Evolutionary conservation across 2,329 filamentous ascomycete genomes (phyloP).

Genomic region (Fusarium aywerte): DNA sequence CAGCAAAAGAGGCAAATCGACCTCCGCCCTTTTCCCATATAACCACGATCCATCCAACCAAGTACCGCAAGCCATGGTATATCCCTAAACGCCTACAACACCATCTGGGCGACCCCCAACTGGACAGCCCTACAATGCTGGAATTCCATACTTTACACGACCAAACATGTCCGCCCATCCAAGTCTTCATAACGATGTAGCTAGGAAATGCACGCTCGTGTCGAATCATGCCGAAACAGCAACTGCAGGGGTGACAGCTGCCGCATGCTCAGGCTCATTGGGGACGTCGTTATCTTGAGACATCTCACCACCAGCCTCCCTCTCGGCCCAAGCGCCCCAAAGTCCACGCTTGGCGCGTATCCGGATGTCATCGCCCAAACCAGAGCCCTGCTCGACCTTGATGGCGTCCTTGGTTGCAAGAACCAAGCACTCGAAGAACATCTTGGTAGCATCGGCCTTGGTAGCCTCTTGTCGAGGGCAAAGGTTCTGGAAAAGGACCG

Average conservation of each 20-base stretch:
- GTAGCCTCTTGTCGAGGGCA: slow-evolving; percentile 83
- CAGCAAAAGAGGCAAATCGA: slow-evolving; percentile 24
- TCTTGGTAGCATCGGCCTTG: slow-evolving; percentile 94
- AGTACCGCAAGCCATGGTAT: slow-evolving; percentile 52
- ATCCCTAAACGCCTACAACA: slow-evolving; percentile 55
- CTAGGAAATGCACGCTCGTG: slow-evolving; percentile 21
- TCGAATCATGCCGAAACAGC: slow-evolving; percentile 53
- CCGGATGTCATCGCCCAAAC: slow-evolving; percentile 81
- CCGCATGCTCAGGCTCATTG: slow-evolving; percentile 50
- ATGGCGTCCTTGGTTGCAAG: slow-evolving; percentile 97
- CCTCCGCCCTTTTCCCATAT: slow-evolving; percentile 42
- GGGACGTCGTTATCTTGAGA: slow-evolving; percentile 59
- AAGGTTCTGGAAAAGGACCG: slow-evolving; percentile 90
- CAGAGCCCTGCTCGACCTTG: slow-evolving; percentile 88
- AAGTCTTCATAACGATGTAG: slow-evolving; percentile 42
- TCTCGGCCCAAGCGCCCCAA: slow-evolving; percentile 96
- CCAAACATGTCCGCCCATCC: slow-evolving; percentile 42
- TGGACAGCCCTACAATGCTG: slow-evolving; percentile 49
- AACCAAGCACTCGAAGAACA: slow-evolving; percentile 98
- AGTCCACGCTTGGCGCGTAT: slow-evolving; percentile 94
- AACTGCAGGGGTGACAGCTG: slow-evolving; percentile 49
- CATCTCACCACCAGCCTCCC: slow-evolving; percentile 72
- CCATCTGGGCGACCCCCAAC: slow-evolving; percentile 48
- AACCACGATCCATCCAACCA: slow-evolving; percentile 34
- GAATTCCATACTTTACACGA: slow-evolving; percentile 52